Conservation (phyloP, 78 protist genomes). For the Guillardia theta region DNA sequence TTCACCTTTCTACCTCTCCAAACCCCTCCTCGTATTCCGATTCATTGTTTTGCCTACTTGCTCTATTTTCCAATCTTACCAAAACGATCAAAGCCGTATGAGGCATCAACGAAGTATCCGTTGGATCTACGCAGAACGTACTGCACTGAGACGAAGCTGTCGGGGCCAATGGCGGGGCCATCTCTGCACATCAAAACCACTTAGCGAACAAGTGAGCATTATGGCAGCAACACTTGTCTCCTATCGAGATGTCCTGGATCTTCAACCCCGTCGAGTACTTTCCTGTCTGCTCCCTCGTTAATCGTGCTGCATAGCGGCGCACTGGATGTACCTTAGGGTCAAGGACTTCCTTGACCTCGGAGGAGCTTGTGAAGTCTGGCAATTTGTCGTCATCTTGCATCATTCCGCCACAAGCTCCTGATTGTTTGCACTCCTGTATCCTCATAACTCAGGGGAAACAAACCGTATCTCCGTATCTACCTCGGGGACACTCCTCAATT, state of each 20-base stretch:
- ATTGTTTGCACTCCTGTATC: background rate
- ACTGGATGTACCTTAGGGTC: background rate
- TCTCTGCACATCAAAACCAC: background rate
- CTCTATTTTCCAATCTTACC: background rate
- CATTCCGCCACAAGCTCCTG: background rate
- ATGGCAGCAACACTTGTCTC: background rate
- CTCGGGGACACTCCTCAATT: no score
- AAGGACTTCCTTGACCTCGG: background rate
- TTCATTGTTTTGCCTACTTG: background rate
- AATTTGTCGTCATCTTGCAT: background rate
- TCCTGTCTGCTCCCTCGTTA: background rate
- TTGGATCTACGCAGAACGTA: conserved; percentile 2
- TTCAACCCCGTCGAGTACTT: background rate
- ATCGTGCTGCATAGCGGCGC: background rate
- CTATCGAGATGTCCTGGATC: background rate
- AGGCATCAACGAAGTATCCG: conserved; percentile 16
- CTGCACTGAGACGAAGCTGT: background rate
- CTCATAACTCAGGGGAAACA: no score
- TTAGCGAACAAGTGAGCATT: background rate
- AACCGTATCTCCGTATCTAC: no score
- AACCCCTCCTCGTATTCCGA: no score
- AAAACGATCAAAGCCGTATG: conserved; percentile 16
- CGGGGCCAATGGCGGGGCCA: background rate
- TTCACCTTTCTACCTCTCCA: no score
- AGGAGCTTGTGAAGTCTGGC: background rate